Evolutionary conservation across 2,329 filamentous ascomycete species (phyloP), one percentile per base, ranked within the genome.

Genomic region (Sclerotinia nivalis): DNA sequence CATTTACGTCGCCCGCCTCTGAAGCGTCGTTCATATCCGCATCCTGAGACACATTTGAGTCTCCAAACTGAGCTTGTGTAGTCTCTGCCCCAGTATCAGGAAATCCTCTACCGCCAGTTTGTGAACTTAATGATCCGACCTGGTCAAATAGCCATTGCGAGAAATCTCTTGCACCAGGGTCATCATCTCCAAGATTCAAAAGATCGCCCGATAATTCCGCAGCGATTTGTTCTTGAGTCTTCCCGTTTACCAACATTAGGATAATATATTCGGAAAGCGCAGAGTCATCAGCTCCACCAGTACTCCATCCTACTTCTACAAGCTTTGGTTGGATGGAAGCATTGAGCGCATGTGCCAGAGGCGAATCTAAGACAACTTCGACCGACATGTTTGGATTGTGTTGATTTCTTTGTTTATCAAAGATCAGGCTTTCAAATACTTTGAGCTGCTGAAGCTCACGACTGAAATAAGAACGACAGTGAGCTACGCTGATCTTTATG

Each of bases 181-280:
- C 95, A 71, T 97, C 93, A 60, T 93, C 89, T 3, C 89, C 88
- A 6, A 97, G 86, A 70, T 89, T 89, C 3, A 99, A 87, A 55
- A 99, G 86, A 76, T 99, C 96, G 73, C 90, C 91, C 1, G 94
- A 91, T 20, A 99, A 88, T 79, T 99, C 96, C 56, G 88, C 84
- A 13, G 93, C 91, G 74, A 99, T 95, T 79, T 97, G 91, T 65
- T 94, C 89, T 79, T 97, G 91, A 5, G 91, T 93, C 81, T 97
- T 97, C 76, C 94, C 93, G 82, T 97, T 98, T 72, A 93, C 93
- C 45, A 99, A 87, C 95, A 98, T 97, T 73, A 98, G 88, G 71
- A 98, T 91, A 75, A 99, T 96, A 82, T 98, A 99, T 82, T 99
- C 96, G 71, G 93, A 91, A 71, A 99, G 87, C 50, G 93, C 92